These are phyloP conservation scores for Xylariaceae sp. DNA, from an alignment of 2,329 filamentous ascomycete genomes.

Conservation along the genomic window DNA sequence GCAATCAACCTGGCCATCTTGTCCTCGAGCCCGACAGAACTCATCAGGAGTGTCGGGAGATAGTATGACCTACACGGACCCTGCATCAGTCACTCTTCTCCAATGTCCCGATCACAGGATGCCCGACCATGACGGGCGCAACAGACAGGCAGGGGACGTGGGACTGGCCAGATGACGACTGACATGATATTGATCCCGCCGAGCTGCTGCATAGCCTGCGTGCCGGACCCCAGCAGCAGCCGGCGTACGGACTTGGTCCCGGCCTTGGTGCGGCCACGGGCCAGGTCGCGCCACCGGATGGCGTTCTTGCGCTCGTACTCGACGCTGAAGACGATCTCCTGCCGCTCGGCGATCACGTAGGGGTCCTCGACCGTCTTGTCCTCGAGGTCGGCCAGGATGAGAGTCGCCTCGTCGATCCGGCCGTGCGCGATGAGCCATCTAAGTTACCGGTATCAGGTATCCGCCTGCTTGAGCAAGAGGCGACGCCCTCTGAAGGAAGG, in stretches of 20 bases:
- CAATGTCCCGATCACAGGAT: too few species aligned
- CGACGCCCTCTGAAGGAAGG: not conserved
- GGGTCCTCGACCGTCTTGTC: conserved; percentile 18
- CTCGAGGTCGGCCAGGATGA: conserved; percentile 19
- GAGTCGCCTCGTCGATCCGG: conserved; percentile 18
- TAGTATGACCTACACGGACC: conserved; percentile 8
- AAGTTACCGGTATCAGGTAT: too few species aligned
- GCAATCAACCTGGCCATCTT: conserved; percentile 42
- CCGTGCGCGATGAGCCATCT: conserved; percentile 23
- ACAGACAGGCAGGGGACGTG: too few species aligned
- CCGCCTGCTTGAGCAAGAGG: conserved; percentile 3
- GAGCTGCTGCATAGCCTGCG: conserved; percentile 20
- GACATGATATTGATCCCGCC: conserved; percentile 22
- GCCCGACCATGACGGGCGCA: too few species aligned
- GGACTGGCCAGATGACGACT: too few species aligned
- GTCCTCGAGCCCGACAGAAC: conserved; percentile 41
- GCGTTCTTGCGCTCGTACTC: conserved; percentile 20
- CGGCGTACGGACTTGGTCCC: conserved; percentile 20
- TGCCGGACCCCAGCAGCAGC: conserved; percentile 16
- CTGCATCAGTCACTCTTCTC: not conserved
- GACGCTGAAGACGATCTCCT: conserved; percentile 20
- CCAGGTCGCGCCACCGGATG: conserved; percentile 17
- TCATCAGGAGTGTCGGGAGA: conserved; percentile 42
- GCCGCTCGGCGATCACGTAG: conserved; percentile 13
- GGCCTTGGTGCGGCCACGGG: conserved; percentile 12